phyloP scores from a whole-genome alignment of 768 basidiomycete species.

The Sarcomyxa edulis region DNA sequence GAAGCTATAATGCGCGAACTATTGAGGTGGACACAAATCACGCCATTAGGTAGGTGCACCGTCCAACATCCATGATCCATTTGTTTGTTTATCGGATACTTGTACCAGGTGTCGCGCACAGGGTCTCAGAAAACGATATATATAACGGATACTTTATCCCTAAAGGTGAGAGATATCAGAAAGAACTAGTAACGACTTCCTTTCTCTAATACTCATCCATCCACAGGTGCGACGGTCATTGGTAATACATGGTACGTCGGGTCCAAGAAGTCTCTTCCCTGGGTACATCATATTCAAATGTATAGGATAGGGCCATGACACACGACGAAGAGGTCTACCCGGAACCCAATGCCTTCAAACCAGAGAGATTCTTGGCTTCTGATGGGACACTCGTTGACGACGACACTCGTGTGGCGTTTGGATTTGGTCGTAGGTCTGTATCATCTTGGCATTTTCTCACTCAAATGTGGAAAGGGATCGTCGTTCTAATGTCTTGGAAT shows the following conservation, averaged over 20 bases:
- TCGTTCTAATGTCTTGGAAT: too few relatives aligned
- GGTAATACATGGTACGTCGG: constrained; percentile 22
- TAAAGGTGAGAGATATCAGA: too few relatives aligned
- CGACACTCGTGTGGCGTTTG: constrained; percentile 3
- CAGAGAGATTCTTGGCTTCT: constrained; percentile 20
- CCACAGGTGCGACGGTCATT: constrained; percentile 23
- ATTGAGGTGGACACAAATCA: constrained; percentile 15
- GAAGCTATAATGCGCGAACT: constrained; percentile 23
- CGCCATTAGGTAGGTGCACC: constrained; percentile 13
- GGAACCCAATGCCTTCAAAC: constrained; percentile 25
- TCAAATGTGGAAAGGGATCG: too few relatives aligned
- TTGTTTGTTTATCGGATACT: not conserved
- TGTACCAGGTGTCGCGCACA: constrained; percentile 24
- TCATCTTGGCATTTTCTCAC: too few relatives aligned
- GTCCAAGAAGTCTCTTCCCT: not conserved
- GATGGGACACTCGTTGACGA: constrained; percentile 2
- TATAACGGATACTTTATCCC: constrained; percentile 30
- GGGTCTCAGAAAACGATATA: constrained; percentile 21
- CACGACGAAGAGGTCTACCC: constrained; percentile 26
- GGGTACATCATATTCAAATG: not conserved
- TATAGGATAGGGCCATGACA: constrained; percentile 21
- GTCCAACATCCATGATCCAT: not conserved
- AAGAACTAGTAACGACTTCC: too few relatives aligned
- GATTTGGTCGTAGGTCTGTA: constrained; percentile 7
- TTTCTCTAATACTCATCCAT: too few relatives aligned